Evolutionary conservation across 805 yeast species (phyloP).

Genomic region (Candida odintsovae): DNA sequence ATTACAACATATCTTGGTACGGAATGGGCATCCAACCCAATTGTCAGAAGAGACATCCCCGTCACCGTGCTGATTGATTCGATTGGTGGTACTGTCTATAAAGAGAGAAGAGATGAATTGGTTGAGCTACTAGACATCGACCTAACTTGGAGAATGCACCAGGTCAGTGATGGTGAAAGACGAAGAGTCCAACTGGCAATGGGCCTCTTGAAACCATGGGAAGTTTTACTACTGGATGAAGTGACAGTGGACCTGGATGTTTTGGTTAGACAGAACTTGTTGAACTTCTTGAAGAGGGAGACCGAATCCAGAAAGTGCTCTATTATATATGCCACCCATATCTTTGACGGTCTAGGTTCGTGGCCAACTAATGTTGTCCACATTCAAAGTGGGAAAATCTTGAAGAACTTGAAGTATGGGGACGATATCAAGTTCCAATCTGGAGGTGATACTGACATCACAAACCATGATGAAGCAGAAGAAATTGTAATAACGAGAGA

Average conservation of each 20-base stretch:
- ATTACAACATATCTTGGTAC: constrained; percentile 84
- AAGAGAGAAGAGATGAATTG: constrained; percentile 72
- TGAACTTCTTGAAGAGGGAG: constrained; percentile 68
- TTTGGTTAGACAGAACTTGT: constrained; percentile 70
- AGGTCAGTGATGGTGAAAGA: constrained; percentile 90
- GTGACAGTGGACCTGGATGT: constrained; percentile 97
- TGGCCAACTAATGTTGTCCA: constrained; percentile 90
- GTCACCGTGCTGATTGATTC: constrained; percentile 73
- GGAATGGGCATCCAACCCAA: constrained; percentile 93
- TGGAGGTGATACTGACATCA: not conserved
- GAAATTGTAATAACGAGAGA: constrained; percentile 15
- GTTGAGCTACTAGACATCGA: constrained; percentile 80
- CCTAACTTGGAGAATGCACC: constrained; percentile 86
- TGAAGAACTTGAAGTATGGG: constrained; percentile 29
- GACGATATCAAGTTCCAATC: constrained; percentile 27
- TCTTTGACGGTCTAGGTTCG: constrained; percentile 85
- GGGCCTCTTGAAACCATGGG: constrained; percentile 93
- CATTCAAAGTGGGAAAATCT: constrained; percentile 58
- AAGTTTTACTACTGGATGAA: constrained; percentile 80
- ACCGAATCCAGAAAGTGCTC: constrained; percentile 64
- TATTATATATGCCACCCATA: constrained; percentile 91
- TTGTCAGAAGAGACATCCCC: constrained; percentile 87
- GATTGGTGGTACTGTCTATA: constrained; percentile 69
- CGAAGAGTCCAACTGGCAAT: constrained; percentile 89
- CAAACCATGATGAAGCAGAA: constrained; percentile 20